Evolutionary conservation across 208 protist species (phyloP), one percentile per base, ranked within the genome.

Genomic region (Tritrichomonas foetus): DNA sequence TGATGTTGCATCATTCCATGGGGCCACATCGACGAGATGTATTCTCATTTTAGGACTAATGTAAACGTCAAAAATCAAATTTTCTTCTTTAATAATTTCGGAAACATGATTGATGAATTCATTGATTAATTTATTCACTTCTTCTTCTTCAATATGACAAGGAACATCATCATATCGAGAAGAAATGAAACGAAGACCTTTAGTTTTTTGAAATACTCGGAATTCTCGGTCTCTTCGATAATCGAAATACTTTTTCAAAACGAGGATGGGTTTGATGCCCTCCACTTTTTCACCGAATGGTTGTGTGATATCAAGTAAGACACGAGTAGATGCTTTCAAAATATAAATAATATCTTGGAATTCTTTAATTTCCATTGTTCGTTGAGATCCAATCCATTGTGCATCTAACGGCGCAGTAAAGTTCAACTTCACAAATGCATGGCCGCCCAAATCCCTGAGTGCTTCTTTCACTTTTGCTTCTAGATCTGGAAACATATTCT

Each of bases 1-100:
- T 1, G 74, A 84, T 55, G 74, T 53, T n/a, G 39, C 74, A 84
- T 84, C 74, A 84, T 33, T 84, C 74, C 74, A 84, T 53, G 74
- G 74, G 16, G 74, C 74, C 22, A 84, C 36, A n/a, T 84, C 74
- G 13, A 84, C 41, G 8, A 84, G 8, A 53, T 84, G 74, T 33
- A 44, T 33, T 53, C 74, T 8, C 74, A 84, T 84, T 25, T 84
- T 84, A 22, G 74, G 74, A 30, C 74, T 84, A n/a, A 84, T 84
- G n/a, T 84, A 84, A 33, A 84, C 13, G 53, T 84, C 74, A 55
- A 84, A 47, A n/a, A 84, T 84, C 25, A 84, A 47, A 33, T 44
- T 49, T 16, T 53, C 11, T n/a, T 33, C 16, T 33, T 22, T 5
- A 33, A 84, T 49, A 8, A 25, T 84, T 16, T 84, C 20, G 1